These are phyloP conservation scores for Eutrema heterophyllum DNA, from an alignment of 345 rosid species.

Conservation along the genomic window DNA sequence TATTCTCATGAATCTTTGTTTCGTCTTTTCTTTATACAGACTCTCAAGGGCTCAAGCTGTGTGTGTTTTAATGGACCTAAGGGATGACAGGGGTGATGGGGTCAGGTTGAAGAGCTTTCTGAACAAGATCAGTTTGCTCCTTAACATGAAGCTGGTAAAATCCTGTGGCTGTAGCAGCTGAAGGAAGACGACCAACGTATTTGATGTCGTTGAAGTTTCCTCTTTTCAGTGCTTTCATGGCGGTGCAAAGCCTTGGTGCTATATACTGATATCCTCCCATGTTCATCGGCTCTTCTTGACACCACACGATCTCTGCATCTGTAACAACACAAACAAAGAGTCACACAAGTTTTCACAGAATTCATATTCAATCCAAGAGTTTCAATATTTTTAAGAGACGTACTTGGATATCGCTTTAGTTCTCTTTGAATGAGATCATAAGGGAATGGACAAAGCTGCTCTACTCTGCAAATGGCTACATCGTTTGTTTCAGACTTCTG, in stretches of 20 bases:
- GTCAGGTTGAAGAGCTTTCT: slow-evolving; percentile 52
- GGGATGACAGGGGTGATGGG: slow-evolving; percentile 35
- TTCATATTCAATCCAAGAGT: background rate
- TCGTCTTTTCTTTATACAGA: background rate
- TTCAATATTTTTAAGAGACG: background rate
- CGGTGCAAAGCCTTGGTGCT: slow-evolving; percentile 56
- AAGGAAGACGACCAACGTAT: slow-evolving; percentile 67
- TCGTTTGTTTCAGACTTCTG: slow-evolving; percentile 41
- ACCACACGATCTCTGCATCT: slow-evolving; percentile 76
- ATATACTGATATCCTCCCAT: slow-evolving; percentile 66
- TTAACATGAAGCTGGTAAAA: slow-evolving; percentile 51
- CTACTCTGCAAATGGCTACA: slow-evolving; percentile 75
- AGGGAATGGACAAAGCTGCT: slow-evolving; percentile 75
- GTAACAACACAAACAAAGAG: background rate
- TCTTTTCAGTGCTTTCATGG: slow-evolving; percentile 48
- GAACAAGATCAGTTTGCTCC: slow-evolving; percentile 60
- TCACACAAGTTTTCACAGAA: background rate
- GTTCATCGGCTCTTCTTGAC: slow-evolving; percentile 93
- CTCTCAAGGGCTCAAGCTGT: background rate
- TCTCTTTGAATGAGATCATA: slow-evolving; percentile 70
- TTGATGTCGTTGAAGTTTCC: slow-evolving; percentile 58
- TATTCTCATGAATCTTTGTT: background rate
- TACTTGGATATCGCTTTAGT: slow-evolving; percentile 73
- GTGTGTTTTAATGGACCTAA: background rate
- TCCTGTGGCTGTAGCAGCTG: slow-evolving; percentile 77